These are phyloP conservation scores for Heliamphora exappendiculata DNA, from an alignment of 148 eudicot species.

Conservation along the genomic window DNA sequence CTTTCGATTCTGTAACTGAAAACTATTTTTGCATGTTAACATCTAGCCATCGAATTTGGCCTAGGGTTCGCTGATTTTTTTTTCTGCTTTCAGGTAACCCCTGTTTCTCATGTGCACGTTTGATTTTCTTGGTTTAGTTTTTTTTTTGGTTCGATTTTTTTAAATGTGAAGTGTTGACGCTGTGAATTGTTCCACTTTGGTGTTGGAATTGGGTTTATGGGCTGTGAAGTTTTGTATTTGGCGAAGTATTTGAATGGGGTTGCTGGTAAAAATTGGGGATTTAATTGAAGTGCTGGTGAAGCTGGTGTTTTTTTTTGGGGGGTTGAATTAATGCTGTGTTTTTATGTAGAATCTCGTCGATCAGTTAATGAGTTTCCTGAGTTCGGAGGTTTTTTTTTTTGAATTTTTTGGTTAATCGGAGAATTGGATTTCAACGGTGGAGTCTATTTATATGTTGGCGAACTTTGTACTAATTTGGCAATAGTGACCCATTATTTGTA, in stretches of 20 bases:
- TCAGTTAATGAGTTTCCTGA: not conserved
- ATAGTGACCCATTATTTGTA: too few relatives aligned
- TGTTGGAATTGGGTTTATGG: not conserved
- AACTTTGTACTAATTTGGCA: not conserved
- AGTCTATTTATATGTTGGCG: not conserved
- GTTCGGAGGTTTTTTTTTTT: not conserved
- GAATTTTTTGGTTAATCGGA: too few relatives aligned
- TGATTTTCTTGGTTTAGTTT: too few relatives aligned
- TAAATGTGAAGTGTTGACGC: not conserved
- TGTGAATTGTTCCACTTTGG: not conserved
- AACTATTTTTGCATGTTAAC: not conserved
- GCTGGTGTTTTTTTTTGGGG: too few relatives aligned
- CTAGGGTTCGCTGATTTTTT: conserved; percentile 12
- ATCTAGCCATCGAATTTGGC: not conserved
- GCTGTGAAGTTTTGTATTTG: not conserved
- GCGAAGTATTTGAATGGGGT: not conserved
- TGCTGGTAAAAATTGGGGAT: too few relatives aligned
- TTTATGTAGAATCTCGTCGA: not conserved
- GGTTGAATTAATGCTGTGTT: not conserved
- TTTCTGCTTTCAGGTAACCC: conserved; percentile 7
- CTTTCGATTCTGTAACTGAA: not conserved
- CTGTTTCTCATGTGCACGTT: not conserved
- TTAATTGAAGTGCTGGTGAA: too few relatives aligned
- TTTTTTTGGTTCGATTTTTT: too few relatives aligned
- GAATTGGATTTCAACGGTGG: too few relatives aligned